phyloP scores from a whole-genome alignment of 139 green algal species.

The Pycnococcus provasolii region DNA sequence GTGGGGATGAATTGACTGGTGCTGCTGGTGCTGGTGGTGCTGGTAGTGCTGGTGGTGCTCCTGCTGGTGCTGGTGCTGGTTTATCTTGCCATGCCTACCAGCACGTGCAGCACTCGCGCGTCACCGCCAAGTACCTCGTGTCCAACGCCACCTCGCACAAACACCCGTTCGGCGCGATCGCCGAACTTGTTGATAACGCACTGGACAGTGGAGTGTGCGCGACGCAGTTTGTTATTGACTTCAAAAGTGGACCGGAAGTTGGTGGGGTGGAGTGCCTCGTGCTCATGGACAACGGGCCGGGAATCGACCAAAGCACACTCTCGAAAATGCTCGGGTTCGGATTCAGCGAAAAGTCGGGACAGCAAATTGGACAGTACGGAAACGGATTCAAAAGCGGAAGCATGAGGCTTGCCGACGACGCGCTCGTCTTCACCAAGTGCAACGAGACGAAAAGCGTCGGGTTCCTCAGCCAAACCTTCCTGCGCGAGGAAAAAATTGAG shows the following conservation, averaged over 20 bases:
- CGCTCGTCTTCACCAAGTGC: conserved; percentile 41
- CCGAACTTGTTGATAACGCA: conserved; percentile 47
- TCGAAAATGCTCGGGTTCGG: conserved; percentile 35
- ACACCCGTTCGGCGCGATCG: conserved; percentile 43
- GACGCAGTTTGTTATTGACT: background rate
- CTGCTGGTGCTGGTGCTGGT: no score
- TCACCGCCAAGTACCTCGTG: conserved; percentile 37
- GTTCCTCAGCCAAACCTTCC: conserved; percentile 26
- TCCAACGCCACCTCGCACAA: conserved; percentile 46
- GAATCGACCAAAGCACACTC: conserved; percentile 23
- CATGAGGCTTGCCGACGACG: conserved; percentile 43
- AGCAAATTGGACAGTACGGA: conserved; percentile 37
- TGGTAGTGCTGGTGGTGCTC: no score
- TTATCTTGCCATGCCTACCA: no score
- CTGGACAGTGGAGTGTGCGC: conserved; percentile 26
- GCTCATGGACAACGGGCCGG: conserved; percentile 31
- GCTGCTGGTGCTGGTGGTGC: background rate
- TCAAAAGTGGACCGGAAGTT: background rate
- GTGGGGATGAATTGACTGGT: background rate
- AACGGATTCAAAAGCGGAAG: conserved; percentile 52
- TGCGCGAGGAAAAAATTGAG: background rate
- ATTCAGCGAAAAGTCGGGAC: conserved; percentile 30
- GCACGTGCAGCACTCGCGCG: background rate
- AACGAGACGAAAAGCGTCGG: conserved; percentile 23
- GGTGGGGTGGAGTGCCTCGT: background rate